Conservation (phyloP, 148 eudicot species). For the Cornus suecica region DNA sequence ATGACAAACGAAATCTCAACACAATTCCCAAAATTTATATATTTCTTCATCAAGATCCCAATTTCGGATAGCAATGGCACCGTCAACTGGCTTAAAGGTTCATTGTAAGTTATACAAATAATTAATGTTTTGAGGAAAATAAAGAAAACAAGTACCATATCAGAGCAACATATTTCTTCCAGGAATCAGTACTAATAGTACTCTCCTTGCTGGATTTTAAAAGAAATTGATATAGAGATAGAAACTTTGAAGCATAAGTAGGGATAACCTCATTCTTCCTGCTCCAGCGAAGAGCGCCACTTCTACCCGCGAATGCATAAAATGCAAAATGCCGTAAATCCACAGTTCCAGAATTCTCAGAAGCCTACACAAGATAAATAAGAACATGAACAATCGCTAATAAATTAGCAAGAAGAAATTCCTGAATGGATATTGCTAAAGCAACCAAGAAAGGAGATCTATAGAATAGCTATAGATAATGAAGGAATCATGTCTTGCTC, state of each 20-base stretch:
- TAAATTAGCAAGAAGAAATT: not conserved
- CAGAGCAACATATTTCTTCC: not conserved
- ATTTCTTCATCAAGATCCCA: not conserved
- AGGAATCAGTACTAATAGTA: not conserved
- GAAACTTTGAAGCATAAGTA: not conserved
- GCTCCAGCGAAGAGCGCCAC: constrained; percentile 81
- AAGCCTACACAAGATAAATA: constrained; percentile 29
- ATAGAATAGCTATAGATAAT: not conserved
- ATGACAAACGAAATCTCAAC: not conserved
- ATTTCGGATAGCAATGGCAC: not conserved
- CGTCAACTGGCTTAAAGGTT: not conserved
- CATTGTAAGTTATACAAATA: not conserved
- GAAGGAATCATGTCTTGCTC: not conserved
- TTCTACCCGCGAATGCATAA: constrained; percentile 90
- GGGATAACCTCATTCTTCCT: constrained; percentile 72
- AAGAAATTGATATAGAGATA: not conserved
- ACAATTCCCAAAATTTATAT: not conserved
- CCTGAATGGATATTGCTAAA: not conserved
- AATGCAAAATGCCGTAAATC: constrained; percentile 97
- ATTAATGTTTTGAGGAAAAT: not conserved
- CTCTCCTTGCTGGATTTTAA: not conserved
- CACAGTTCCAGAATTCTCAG: constrained; percentile 60
- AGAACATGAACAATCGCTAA: not conserved
- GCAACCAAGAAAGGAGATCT: not conserved
- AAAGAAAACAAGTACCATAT: not conserved